Evolutionary conservation across 2,329 filamentous ascomycete species (phyloP).

Genomic region (Pseudogymnoascus sp.): DNA sequence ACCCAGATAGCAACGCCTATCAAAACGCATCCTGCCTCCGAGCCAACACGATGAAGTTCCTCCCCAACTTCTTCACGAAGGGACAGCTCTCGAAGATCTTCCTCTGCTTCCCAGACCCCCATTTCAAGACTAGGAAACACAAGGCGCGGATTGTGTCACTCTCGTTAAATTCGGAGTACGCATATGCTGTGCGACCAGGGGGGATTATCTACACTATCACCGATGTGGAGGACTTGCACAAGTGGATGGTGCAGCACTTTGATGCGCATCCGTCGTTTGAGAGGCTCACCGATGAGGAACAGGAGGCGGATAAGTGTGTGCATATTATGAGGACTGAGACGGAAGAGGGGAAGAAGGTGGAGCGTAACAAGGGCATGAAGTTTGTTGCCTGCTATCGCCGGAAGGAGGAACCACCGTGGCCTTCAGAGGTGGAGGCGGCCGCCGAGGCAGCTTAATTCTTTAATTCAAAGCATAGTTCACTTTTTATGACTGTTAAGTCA

Average conservation of each 20-base stretch:
- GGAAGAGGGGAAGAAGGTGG: slow-evolving; percentile 96
- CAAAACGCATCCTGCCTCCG: slow-evolving; percentile 86
- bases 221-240: slow-evolving; percentile 87
- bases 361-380: slow-evolving; percentile 82
- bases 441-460: neutral
- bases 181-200: slow-evolving; percentile 74
- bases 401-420: slow-evolving; percentile 54
- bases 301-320: slow-evolving; percentile 64
- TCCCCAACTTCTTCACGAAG: slow-evolving; percentile 92
- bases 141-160: slow-evolving; percentile 91
- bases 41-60: slow-evolving; percentile 97
- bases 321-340: slow-evolving; percentile 73
- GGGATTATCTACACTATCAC: slow-evolving; percentile 95
- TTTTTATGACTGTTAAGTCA: neutral
- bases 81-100: slow-evolving; percentile 84
- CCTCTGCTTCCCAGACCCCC: slow-evolving; percentile 95
- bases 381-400: slow-evolving; percentile 85
- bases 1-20: slow-evolving; percentile 49
- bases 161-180: slow-evolving; percentile 87
- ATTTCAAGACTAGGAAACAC: slow-evolving; percentile 96
- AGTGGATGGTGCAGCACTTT: slow-evolving; percentile 89
- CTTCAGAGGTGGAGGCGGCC: slow-evolving; percentile 56
- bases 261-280: slow-evolving; percentile 72
- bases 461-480: neutral
- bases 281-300: slow-evolving; percentile 60